Evolutionary conservation across 495 filamentous ascomycete species (phyloP), one percentile per base, ranked within the genome.

Genomic region (Aeminium ludgeri): DNA sequence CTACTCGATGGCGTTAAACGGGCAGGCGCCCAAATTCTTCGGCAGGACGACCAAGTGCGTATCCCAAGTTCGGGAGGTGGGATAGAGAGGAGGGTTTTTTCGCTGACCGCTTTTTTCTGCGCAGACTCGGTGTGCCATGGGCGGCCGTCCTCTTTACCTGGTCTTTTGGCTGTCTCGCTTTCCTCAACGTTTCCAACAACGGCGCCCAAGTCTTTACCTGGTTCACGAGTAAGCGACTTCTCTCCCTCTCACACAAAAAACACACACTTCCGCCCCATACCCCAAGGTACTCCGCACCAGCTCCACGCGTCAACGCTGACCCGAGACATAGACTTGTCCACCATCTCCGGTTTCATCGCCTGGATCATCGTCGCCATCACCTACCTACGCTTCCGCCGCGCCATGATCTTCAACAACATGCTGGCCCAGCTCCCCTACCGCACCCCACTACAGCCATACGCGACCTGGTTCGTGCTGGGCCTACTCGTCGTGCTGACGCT

Each of bases 121-220:
- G n/a, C n/a, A n/a, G n/a, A n/a, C n/a, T n/a, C n/a, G 78, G 78
- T 12, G 74, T 82, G 6, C 78, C 78, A 0, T 73, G 66, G 38
- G 62, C 62, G 25, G 74, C 73, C 2, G 74, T 82, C 0, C 48
- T 56, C 0, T 58, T 63, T 4, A 68, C 76, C 27, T 70, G 68
- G 20, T 62, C 71, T 36, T 59, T 82, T 25, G 69, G 32, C 23
- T 43, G 39, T 17, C 45, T 48, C 27, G 40, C 34, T 15, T 56
- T 54, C 74, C 2, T 81, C 72, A 66, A 67, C 80, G 48, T 65
- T 54, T 28, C 66, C 64, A 43, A 66, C 64, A 20, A 68, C 68
- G 30, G 62, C 45, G 44, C 43, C 7, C 50, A 48, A 15, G 60
- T 61, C 30, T 63, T 63, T 42, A 20, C 17, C 15, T 62, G 59